phyloP scores from a whole-genome alignment of 805 yeast species.

The Wickerhamiella siamensis region DNA sequence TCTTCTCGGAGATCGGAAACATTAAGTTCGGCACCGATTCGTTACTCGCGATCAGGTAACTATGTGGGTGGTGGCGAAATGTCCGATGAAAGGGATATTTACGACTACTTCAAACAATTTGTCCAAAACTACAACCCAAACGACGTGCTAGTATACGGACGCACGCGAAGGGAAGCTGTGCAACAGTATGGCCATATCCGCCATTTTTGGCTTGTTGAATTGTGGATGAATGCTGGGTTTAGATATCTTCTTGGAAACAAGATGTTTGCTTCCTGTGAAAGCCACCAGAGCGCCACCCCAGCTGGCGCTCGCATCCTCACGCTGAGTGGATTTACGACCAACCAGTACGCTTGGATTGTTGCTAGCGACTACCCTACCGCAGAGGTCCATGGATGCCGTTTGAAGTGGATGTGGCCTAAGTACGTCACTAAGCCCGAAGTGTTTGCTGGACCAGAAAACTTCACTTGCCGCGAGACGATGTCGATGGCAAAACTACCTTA shows the following conservation, averaged over 20 bases:
- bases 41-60: background rate
- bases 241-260: background rate
- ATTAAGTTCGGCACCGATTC: background rate
- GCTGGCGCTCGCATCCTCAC: background rate
- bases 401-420: background rate
- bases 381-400: background rate
- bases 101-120: background rate
- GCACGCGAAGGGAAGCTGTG: conserved; percentile 1
- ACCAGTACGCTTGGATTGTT: background rate
- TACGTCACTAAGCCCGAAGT: background rate
- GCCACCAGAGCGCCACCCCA: no score
- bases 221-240: background rate
- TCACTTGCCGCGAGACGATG: background rate
- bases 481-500: background rate
- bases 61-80: background rate
- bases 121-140: background rate
- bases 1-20: no score
- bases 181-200: conserved; percentile 1
- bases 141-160: background rate
- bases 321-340: background rate
- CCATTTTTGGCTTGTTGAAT: conserved; percentile 1
- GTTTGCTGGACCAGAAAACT: background rate
- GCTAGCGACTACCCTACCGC: background rate
- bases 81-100: background rate
- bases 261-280: background rate